Percentiles rank a stretch among this genome's conserved stretches.
These are phyloP conservation scores for Suillus brevipes DNA, from an alignment of 768 basidiomycete genomes.

Conservation along the genomic window DNA sequence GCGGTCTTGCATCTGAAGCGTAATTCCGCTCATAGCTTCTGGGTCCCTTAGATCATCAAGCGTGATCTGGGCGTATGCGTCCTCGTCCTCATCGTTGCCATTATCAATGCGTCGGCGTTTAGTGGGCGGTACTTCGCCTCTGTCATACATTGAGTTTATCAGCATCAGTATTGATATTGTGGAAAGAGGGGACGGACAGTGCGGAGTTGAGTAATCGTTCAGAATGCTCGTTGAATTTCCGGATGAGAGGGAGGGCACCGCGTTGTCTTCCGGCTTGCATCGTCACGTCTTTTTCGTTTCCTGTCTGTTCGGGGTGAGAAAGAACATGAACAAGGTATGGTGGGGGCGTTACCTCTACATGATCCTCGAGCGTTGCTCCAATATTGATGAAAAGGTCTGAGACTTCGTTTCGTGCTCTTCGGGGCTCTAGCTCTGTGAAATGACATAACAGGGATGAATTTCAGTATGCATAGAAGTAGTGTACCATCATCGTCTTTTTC, in stretches of 20 bases:
- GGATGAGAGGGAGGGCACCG: constrained; percentile 86
- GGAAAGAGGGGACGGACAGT: constrained; percentile 45
- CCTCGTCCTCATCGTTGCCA: constrained; percentile 41
- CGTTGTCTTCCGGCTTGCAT: constrained; percentile 94
- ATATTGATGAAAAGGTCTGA: constrained; percentile 84
- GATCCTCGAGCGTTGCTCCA: constrained; percentile 88
- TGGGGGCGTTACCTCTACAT: constrained; percentile 62
- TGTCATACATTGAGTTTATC: constrained; percentile 22
- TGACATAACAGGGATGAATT: background rate
- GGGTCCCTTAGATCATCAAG: constrained; percentile 82
- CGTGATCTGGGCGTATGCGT: constrained; percentile 62
- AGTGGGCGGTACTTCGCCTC: constrained; percentile 55
- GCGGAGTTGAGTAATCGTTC: constrained; percentile 83
- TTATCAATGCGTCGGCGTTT: constrained; percentile 60
- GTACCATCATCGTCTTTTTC: constrained; percentile 93
- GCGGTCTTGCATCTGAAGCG: constrained; percentile 85
- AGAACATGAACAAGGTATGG: constrained; percentile 2
- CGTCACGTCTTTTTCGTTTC: constrained; percentile 86
- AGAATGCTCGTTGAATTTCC: constrained; percentile 98
- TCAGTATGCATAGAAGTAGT: background rate
- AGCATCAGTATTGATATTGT: background rate
- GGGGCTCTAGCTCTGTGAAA: constrained; percentile 71
- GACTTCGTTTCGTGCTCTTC: constrained; percentile 59
- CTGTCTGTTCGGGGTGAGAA: constrained; percentile 54
- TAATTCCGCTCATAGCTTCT: constrained; percentile 63